phyloP scores from a whole-genome alignment of 192 early-diverging fungal genomes.

The Coemansia sp. region DNA sequence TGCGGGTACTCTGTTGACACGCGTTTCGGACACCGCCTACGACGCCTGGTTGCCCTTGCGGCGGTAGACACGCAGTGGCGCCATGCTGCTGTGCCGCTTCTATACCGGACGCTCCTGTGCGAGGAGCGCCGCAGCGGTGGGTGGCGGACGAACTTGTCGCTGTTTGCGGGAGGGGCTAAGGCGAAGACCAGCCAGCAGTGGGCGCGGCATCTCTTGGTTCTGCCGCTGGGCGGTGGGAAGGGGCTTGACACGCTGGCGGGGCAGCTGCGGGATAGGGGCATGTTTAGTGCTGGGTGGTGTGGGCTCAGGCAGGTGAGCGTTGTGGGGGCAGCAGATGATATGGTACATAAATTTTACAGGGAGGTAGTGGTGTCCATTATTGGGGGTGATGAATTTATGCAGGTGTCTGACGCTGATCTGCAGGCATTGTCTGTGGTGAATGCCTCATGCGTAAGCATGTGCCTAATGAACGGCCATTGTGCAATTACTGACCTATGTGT shows the following conservation, averaged over 20 bases:
- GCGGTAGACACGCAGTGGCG: constrained; percentile 18
- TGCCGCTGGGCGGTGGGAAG: background rate
- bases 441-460: background rate
- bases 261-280: background rate
- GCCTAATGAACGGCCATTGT: background rate
- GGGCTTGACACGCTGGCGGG: background rate
- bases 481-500: background rate
- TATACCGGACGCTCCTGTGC: constrained; percentile 12
- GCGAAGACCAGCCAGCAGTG: background rate
- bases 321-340: background rate
- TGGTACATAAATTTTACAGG: background rate
- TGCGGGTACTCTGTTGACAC: background rate
- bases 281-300: background rate
- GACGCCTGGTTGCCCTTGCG: background rate
- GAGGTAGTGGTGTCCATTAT: background rate
- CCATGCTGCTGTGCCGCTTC: constrained; percentile 9
- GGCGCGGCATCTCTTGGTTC: constrained; percentile 7
- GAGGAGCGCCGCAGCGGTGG: constrained; percentile 1
- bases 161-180: background rate
- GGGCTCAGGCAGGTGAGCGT: background rate
- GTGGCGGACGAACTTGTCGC: constrained; percentile 15
- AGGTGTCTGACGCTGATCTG: background rate
- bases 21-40: background rate
- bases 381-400: background rate
- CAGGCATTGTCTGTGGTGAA: background rate